These are phyloP conservation scores for Euphorbia celastroides DNA, from an alignment of 441 rosid species.

Conservation along the genomic window DNA sequence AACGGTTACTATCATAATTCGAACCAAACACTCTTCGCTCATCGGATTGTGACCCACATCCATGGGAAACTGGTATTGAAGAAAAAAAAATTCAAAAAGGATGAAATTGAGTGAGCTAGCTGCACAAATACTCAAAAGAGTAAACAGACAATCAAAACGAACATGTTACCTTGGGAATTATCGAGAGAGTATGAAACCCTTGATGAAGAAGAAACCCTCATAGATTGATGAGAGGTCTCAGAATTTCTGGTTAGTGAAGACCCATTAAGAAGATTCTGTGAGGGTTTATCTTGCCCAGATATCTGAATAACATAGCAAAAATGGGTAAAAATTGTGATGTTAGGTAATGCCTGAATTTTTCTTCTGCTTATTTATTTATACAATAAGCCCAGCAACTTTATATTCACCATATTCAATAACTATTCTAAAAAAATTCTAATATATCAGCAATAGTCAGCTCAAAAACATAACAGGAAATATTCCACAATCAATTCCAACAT, in stretches of 20 bases:
- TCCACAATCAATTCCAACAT: too few species aligned
- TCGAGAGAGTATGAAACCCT: conserved; percentile 36
- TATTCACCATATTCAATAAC: too few species aligned
- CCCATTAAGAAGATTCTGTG: conserved; percentile 24
- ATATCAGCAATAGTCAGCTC: too few species aligned
- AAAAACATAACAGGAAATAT: too few species aligned
- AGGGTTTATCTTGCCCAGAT: conserved; percentile 73
- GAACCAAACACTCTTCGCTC: conserved; percentile 59
- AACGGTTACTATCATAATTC: conserved; percentile 44
- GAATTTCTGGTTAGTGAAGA: conserved; percentile 16
- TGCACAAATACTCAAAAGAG: background rate
- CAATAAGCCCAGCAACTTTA: too few species aligned
- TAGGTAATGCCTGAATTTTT: background rate
- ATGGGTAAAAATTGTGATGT: conserved; percentile 2
- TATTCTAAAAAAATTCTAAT: too few species aligned
- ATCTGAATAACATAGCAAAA: conserved; percentile 33
- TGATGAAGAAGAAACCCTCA: conserved; percentile 29
- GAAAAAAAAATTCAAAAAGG: conserved; percentile 23
- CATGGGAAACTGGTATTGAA: conserved; percentile 47
- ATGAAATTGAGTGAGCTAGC: conserved; percentile 2
- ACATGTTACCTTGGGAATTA: conserved; percentile 41
- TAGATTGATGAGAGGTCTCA: conserved; percentile 34
- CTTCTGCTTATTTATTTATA: too few species aligned
- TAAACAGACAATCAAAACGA: background rate
- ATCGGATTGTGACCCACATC: conserved; percentile 40